These are phyloP conservation scores for Mycosphaerella sp. DNA, from an alignment of 2,329 filamentous ascomycete species.

Conservation along the genomic window DNA sequence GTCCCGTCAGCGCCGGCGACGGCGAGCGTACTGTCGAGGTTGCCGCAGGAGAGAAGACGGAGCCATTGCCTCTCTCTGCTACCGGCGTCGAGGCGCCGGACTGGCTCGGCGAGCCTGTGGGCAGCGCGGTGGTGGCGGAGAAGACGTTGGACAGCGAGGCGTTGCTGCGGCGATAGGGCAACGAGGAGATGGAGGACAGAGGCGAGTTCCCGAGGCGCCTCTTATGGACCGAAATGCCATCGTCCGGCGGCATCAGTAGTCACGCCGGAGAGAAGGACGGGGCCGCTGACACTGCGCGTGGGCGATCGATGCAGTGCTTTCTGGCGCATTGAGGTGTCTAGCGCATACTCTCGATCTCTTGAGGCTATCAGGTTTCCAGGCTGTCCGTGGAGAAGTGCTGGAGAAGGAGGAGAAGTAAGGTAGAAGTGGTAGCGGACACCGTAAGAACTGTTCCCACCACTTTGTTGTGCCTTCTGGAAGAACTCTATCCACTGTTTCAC, in stretches of 20 bases:
- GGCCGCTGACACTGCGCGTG: background rate
- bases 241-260: constrained; percentile 57
- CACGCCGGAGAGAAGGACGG: constrained; percentile 13
- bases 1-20: constrained; percentile 37
- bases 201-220: constrained; percentile 48
- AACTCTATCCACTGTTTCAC: background rate
- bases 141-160: constrained; percentile 49
- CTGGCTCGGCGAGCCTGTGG: constrained; percentile 35
- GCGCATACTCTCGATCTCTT: background rate
- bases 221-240: constrained; percentile 54
- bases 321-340: background rate
- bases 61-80: constrained; percentile 33
- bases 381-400: background rate
- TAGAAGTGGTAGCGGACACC: background rate
- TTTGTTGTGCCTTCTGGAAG: background rate
- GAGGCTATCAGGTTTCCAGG: background rate
- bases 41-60: constrained; percentile 41
- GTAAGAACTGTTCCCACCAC: background rate
- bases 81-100: constrained; percentile 40
- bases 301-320: background rate
- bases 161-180: constrained; percentile 51
- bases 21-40: constrained; percentile 37
- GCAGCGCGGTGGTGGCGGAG: constrained; percentile 45
- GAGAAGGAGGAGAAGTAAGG: no score
- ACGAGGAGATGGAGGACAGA: constrained; percentile 53